Conservation (phyloP, 2,329 filamentous ascomycete genomes). For the Fusarium napiforme region DNA sequence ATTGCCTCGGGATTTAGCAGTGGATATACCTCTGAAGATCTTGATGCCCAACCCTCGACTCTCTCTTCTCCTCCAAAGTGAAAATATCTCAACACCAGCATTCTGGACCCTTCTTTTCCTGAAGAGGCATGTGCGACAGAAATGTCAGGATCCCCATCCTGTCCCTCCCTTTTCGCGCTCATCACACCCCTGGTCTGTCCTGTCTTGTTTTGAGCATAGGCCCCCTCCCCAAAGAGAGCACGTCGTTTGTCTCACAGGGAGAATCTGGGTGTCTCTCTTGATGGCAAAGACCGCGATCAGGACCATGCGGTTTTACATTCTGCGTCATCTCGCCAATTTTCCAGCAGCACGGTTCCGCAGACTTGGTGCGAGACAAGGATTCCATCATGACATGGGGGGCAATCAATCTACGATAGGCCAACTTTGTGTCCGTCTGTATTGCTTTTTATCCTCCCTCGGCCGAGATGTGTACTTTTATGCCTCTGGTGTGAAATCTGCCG, state of each 20-base stretch:
- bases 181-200: neutral
- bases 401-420: slow-evolving; percentile 13
- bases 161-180: neutral
- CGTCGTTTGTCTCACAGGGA: slow-evolving; percentile 13
- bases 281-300: neutral
- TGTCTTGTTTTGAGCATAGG: neutral
- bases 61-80: neutral
- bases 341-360: slow-evolving; percentile 34
- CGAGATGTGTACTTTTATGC: neutral
- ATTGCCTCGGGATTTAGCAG: slow-evolving; percentile 13
- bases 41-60: slow-evolving; percentile 24
- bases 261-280: neutral
- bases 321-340: slow-evolving; percentile 35
- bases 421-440: neutral
- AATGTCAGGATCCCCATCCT: neutral
- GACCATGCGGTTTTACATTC: slow-evolving; percentile 4
- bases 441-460: neutral
- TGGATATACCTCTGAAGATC: slow-evolving; percentile 10
- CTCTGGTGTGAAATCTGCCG: neutral
- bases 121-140: neutral
- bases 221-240: neutral
- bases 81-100: neutral
- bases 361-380: slow-evolving; percentile 5
- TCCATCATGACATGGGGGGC: slow-evolving; percentile 7
- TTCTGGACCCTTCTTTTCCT: slow-evolving; percentile 4